Evolutionary conservation across 2,329 filamentous ascomycete species (phyloP), one percentile per base, ranked within the genome.

Genomic region (Ophiocordyceps australis): DNA sequence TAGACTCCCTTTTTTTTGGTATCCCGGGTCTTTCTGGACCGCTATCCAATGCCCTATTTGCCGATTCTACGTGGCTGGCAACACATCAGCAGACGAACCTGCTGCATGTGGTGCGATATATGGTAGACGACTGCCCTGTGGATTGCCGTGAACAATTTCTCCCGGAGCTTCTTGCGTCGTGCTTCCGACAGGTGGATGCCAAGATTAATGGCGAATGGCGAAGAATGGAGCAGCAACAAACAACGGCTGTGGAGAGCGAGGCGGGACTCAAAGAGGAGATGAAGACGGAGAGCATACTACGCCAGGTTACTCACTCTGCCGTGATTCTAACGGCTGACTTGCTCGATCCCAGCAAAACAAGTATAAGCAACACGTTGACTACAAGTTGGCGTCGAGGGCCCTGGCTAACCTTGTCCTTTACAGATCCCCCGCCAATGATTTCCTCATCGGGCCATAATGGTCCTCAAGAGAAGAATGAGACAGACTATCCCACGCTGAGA

Each of bases 1-100:
- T 98, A 30, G 78, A 85, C 28, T 66, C 78, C 31, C 73, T 81
- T 38, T 95, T 98, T 46, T 98, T 94, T 42, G 79, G 81, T n/a
- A 78, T 92, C 34, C 55, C 66, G 15, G 82, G 89, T 36, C 65
- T 98, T 8, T 80, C 89, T 1, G 71, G 65, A 1, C 82, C 83
- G 8, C 58, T 98, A 16, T 81, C 86, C 5, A 69, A 81, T 38
- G 79, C 86, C 4, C 56, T 98, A 7, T 91, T 93, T 39, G 65
- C 72, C 9, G 76, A 94, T 40, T 79, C 83, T 1, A 68, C 77
- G 32, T 74, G 74, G 37, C 59, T 98, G 20, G 92, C 85, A 1
- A 77, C 83, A 2, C 89, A 98, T 45, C 89, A 98, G 42, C 71
- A 94, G 39, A 91, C 85, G 20, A 82, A 91, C n/a, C 58, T 98